Evolutionary conservation across 345 rosid genomes (phyloP).

Genomic region (Lepidium aucheri): DNA sequence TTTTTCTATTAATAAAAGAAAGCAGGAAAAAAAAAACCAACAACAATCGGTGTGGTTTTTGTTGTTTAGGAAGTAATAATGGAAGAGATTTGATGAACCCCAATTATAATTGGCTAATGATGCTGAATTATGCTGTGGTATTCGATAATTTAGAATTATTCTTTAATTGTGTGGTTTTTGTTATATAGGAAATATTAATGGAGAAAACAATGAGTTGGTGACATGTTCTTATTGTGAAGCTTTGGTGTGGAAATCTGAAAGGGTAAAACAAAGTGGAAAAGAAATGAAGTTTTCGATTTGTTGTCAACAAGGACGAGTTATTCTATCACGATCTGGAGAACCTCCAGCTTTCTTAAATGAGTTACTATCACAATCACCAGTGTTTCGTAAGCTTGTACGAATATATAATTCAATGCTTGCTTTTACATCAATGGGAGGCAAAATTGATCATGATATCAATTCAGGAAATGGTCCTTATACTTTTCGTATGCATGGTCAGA

Average conservation of each 20-base stretch:
- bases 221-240: neutral
- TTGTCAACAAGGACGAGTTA: neutral
- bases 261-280: neutral
- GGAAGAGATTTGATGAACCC: too few relatives aligned
- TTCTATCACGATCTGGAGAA: neutral
- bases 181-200: too few relatives aligned
- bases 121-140: too few relatives aligned
- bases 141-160: too few relatives aligned
- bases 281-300: neutral
- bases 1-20: too few relatives aligned
- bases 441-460: neutral
- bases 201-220: neutral
- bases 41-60: too few relatives aligned
- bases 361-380: neutral
- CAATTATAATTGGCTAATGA: too few relatives aligned
- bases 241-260: neutral
- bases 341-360: neutral
- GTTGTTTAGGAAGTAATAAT: too few relatives aligned
- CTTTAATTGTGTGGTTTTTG: too few relatives aligned
- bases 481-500: conserved; percentile 4
- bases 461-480: neutral
- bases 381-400: neutral
- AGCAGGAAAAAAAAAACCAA: too few relatives aligned
- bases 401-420: neutral
- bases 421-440: conserved; percentile 1